Evolutionary conservation across 148 eudicot genomes (phyloP), one percentile per base, ranked within the genome.

Genomic region (Rhododendron vialii): DNA sequence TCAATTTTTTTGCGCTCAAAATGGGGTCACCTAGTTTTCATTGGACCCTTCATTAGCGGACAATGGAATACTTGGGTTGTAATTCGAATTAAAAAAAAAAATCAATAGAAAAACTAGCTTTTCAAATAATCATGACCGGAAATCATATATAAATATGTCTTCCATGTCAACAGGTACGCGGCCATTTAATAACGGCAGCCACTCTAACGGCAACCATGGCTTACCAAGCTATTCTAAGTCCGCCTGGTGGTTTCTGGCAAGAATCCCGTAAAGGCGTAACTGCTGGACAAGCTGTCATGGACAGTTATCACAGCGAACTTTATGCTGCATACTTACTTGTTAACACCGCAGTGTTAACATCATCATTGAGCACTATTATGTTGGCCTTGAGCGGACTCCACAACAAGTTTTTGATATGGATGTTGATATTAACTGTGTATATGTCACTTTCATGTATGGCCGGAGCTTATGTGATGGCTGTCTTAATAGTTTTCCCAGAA

Each of bases 221-320:
- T 77, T 73, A 50, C 18, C 48, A 84, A 48, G 18, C 81, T 24
- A 63, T 61, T 20, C 3, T 53, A 2, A 53, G 55, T 53, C 80
- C 79, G 12, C 86, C 86, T 0, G 83, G 83, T 30, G 36, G 83
- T 51, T 36, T 81, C 1, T 81, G 83, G 83, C 67, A 80, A 50
- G 83, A 80, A 1, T 2, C 3, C 0, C 0, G 53, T 7, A 2
- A 24, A 45, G 10, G 13, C 4, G 0, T 1, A 53, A 7, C 28
- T 5, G 47, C 86, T 0, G 69, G 48, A 12, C 22, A 7, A 2
- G 30, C 80, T 5, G 10, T 67, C 73, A 7, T 84, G 38, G 79
- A 55, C 45, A 22, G 22, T 35, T 5, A n/a, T 1, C 1, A 28
- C 4, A 3, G 20, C 3, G 11, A 6, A 1, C 0, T 0, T 2